These are phyloP conservation scores for Gliomastix tumulicola DNA, from an alignment of 2,329 filamentous ascomycete genomes.

Conservation along the genomic window DNA sequence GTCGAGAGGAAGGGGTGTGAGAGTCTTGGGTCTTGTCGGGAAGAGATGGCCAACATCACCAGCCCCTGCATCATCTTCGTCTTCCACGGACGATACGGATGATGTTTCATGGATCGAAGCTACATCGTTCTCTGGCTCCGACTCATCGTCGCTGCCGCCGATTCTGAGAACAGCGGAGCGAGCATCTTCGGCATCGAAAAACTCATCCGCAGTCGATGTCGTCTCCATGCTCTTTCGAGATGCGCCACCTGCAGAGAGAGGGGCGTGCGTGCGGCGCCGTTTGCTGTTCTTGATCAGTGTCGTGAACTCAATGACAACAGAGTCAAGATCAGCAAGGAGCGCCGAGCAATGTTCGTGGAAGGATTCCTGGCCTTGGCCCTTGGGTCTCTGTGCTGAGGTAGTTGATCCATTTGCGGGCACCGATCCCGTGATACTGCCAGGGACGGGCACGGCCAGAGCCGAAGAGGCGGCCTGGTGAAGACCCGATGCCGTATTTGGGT, in stretches of 20 bases:
- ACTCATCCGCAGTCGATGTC: conserved; percentile 71
- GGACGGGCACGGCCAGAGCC: conserved; percentile 33
- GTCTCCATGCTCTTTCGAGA: conserved; percentile 71
- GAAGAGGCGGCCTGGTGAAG: conserved; percentile 29
- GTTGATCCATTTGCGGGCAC: conserved; percentile 21
- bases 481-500: conserved; percentile 31
- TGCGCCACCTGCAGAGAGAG: conserved; percentile 36
- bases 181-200: conserved; percentile 78
- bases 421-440: conserved; percentile 23
- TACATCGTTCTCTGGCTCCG: conserved; percentile 48
- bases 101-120: conserved; percentile 46
- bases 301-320: conserved; percentile 77
- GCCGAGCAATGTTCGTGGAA: conserved; percentile 79
- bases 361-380: conserved; percentile 38
- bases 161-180: conserved; percentile 69
- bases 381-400: conserved; percentile 8
- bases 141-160: conserved; percentile 57
- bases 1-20: conserved; percentile 70
- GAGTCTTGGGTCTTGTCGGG: conserved; percentile 66
- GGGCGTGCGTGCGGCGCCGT: conserved; percentile 56
- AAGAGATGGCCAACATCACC: conserved; percentile 61
- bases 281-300: conserved; percentile 72
- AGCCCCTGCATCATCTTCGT: conserved; percentile 48
- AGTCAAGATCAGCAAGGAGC: conserved; percentile 77
- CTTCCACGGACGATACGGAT: conserved; percentile 52